Base-by-base conservation (phyloP, 352 stramenopile species). In the Phytophthora cajani region DNA sequence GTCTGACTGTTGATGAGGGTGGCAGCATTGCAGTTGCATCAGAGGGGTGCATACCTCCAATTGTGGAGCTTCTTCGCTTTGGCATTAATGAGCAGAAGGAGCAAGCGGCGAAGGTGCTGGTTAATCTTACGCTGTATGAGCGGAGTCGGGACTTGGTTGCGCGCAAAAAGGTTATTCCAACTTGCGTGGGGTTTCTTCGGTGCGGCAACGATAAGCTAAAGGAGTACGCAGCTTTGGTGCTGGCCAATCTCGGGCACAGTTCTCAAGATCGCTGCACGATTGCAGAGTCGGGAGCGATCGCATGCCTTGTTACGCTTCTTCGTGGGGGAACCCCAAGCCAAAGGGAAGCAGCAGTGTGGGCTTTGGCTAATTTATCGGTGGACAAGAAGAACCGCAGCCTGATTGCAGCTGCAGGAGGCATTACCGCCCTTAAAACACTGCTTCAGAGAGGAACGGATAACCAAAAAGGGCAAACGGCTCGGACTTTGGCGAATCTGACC, bases 31-130 rank as follows among this genome's bases (percentile, higher is more conserved):
- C 9, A 55, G 11, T 55, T 17, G 21, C 19, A 19, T 1, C 11
- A 11, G 9, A 55, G 21, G 49, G 49, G 19, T 9, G 9, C 11
- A 55, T 33, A 30, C 9, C n/a, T 17, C 19, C 49, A 10, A 10
- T 55, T 30, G 10, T 33, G 23, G 21, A 14, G 21, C 49, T 55
- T 14, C 49, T 55, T 55, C 49, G 23, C n/a, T 55, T 33, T 33
- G 49, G 49, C 12, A 55, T 23, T 23, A 33, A 6, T 33, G 49
- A 55, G 21, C 49, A 55, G 21, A 55, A 55, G 21, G 49, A 55
- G 23, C 49, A 55, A 19, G 21, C 21, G 23, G 8, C 21, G 9
- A 33, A 23, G 21, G 49, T 23, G 19, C 23, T 55, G n/a, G 49
- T 10, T 33, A 30, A 32, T 17, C 49, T 55, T 9, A 33, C 49